Base-by-base conservation (phyloP, 2,329 filamentous ascomycete genomes). In the Ophiostoma ips region DNA sequence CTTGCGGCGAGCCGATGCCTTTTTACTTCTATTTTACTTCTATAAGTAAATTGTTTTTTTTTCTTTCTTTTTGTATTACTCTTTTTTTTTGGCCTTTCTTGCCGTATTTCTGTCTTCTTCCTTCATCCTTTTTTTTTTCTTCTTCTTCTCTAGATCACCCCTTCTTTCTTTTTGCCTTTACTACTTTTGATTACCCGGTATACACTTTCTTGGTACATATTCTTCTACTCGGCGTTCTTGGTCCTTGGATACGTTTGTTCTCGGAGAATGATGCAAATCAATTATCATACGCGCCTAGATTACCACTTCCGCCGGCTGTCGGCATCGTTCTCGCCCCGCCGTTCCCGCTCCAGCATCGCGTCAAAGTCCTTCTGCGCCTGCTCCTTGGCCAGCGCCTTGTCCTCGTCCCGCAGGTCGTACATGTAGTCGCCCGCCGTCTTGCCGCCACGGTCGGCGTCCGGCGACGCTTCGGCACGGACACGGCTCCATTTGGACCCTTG, bases 341-440 rank as follows among this genome's bases (percentile, higher is more conserved):
- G 56, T 40, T 59, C 58, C n/a, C 41, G 40, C 31, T 59, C 58
- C 11, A 59, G 51, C 57, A 59, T 55, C n/a, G 44, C 56, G 16
- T 59, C 58, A 47, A 59, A 59, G 19, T 58, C 53, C 38, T 49
- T 55, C 35, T 59, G 58, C 2, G 54, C 58, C 21, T 50, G 41
- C 28, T 50, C 41, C 24, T 52, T 53, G 12, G 51, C 52, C 10
- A 30, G 11, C 15, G 49, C 11, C 43, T 53, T 55, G 16, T 53
- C 54, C 28, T 48, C 53, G 18, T 53, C 45, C 5, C 18, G 38
- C n/a, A 38, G 19, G 16, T 46, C 37, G 46, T 50, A 55, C 7
- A 50, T 49, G 47, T 52, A 51, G 40, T 54, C 55, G 7, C 48
- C 37, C 7, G 46, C 41, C 19, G 50, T 48, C 40, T 46, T 34